Base-by-base conservation (phyloP, 164 flowering plant genomes). In the Piper longum region DNA sequence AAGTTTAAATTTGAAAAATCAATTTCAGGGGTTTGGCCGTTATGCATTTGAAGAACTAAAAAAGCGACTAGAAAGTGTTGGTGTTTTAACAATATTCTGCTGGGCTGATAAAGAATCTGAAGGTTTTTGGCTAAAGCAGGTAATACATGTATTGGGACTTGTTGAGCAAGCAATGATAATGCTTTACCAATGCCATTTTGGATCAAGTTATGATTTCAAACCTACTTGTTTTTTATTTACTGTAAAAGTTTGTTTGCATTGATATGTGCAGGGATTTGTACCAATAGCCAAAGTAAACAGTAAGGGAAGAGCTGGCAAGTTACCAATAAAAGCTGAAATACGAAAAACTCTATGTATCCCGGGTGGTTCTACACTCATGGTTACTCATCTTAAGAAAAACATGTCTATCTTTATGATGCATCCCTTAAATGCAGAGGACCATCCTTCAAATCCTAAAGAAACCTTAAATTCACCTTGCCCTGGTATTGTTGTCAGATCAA, bases 51-150 rank as follows among this genome's bases (percentile, higher is more conserved):
- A 62, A 66, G 98, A 91, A 67, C 62, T 91, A 74, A 84, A 77
- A 64, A 84, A 70, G 71, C 83, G 98, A 68, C 84, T 91, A 54
- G 80, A 83, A 61, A 80, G 68, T 75, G 87, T 88, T 69, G 96
- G 95, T 61, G 63, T 87, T 59, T 74, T 77, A 57, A 76, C 87
- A 52, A 69, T 91, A 69, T 76, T 82, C 63, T 91, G 98, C 62
- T 91, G 98, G 98, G 98, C 83, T 57, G 98, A 91, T 69, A 70
- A 78, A 68, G 95, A 85, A 77, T 91, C 96, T 56, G 85, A 91
- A 78, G 96, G 88, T 57, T 91, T 91, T 79, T 91, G 98, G 98
- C 64, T 74, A 63, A 85, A 87, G 74, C 91, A 86, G 98, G 98
- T 91, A 77, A 5, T 0, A 56, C 8, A 56, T 56, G 59, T 17